Evolutionary conservation across 1,284 basidiomycete species (phyloP), one percentile per base, ranked within the genome.

Genomic region (Malassezia restricta): DNA sequence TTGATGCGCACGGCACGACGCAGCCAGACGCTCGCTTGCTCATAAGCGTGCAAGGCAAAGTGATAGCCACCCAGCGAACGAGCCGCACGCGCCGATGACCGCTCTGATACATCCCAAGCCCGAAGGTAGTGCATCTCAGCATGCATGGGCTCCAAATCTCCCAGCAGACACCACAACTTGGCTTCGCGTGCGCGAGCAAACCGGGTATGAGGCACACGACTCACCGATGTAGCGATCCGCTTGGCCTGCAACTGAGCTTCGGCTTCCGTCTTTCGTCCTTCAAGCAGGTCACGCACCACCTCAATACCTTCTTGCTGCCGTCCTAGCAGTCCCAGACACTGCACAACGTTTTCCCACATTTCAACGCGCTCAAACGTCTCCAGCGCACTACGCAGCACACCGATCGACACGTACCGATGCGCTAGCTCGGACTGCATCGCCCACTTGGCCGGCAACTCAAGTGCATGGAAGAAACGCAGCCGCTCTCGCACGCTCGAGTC

Each of bases 81-180:
- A 79, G 88, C 86, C 11, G 92, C 87, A 15, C 94, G 81, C 0
- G 85, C 85, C 0, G 87, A 92, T 0, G 83, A 85, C 28, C 81
- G 77, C 7, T 77, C 76, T 1, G 90, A 95, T 8, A 91, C 73
- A 29, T 77, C 75, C 92, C 91, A 98, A 3, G 91, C 92, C 31
- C 77, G 80, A 51, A 80, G 77, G 74, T 95, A 99, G 71, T 89
- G 83, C 53, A 79, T 78, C 3, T 80, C 74, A 0, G 85, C 79
- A 55, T 81, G 65, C 17, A 78, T 75, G 0, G 74, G 68, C 64
- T 94, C 85, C 31, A 99, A 79, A 72, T 99, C 94, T 5, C 92
- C 94, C 12, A 96, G 78, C 4, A 96, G 77, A 76, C 94, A 98
- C 86, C 88, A 92, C 24, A 98, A 76, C 76, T 96, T 96, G 6